Evolutionary conservation across 1,284 basidiomycete species (phyloP).

Genomic region (Sanghuangporus sanghuang): DNA sequence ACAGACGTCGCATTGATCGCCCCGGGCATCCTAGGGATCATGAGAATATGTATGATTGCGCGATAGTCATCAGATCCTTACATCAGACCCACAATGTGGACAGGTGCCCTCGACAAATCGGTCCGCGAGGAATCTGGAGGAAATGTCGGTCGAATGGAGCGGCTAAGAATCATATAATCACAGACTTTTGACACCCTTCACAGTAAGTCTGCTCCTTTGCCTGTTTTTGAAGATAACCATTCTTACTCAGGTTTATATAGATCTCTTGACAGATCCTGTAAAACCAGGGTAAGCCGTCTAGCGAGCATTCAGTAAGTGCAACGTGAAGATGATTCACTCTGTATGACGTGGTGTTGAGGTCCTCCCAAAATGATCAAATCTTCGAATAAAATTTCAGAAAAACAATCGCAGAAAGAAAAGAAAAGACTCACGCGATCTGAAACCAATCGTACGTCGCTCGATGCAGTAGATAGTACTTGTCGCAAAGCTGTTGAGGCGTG

Average conservation of each 20-base stretch:
- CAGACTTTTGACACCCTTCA: constrained; percentile 80
- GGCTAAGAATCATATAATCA: not conserved
- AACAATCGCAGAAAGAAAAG: constrained; percentile 1
- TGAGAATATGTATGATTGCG: not conserved
- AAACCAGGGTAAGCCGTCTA: constrained; percentile 13
- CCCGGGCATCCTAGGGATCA: constrained; percentile 79
- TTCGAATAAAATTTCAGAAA: constrained; percentile 31
- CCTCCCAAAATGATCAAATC: constrained; percentile 96
- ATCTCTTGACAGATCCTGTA: constrained; percentile 84
- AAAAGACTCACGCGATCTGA: constrained; percentile 61
- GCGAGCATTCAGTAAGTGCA: not conserved
- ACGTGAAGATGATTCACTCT: constrained; percentile 47
- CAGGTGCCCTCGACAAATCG: constrained; percentile 94
- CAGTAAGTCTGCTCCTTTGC: constrained; percentile 92
- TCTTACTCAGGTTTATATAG: constrained; percentile 77
- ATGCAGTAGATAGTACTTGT: constrained; percentile 91
- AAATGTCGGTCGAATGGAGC: not conserved
- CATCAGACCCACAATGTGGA: constrained; percentile 84
- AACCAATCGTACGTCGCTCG: constrained; percentile 96
- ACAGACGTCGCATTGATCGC: constrained; percentile 98
- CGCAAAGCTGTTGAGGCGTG: constrained; percentile 83
- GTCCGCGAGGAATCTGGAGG: constrained; percentile 82
- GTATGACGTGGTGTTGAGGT: constrained; percentile 92
- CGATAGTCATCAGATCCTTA: constrained; percentile 26
- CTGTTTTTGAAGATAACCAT: constrained; percentile 75